Base-by-base conservation (phyloP, 176 grass and related monocot genomes). In the Puccinellia tenuiflora region DNA sequence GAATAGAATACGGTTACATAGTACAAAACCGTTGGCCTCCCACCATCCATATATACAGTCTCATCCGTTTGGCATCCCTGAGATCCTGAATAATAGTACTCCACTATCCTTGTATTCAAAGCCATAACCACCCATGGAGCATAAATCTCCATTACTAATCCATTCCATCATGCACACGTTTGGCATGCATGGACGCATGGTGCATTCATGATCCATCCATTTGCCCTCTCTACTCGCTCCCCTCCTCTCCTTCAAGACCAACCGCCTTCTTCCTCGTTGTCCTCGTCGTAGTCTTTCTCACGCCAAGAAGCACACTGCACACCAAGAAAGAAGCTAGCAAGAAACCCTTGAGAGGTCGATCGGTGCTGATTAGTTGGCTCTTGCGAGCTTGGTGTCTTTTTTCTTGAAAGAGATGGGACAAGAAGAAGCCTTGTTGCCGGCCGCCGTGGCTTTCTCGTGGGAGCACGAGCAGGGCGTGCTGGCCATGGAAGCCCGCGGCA, bases 401-500 rank as follows among this genome's bases (percentile, higher is more conserved):
- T 34, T 28, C 3, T 17, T 28, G 14, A 52, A 34, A 24, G 48
- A 29, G 73, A 90, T 90, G 88, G 73, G 78, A 7, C 83, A 90
- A 63, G 68, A 85, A 51, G 83, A 82, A 25, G 73, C 88, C 11
- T 46, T 14, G 47, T 2, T 20, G 17, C 76, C 68, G 68, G 46
- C 28, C 38, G 38, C 51, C 53, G 72, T 94, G 66, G 80, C 81
- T n/a, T 91, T 97, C 86, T 88, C 90, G 5, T 91, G 88, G 96
- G 96, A 98, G 82, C 65, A 85, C 31, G 81, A 72, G 63, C 77
- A 5, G 24, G 21, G 68, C 30, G 7, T 14, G 79, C 55, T 61
- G 5, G 88, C 85, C 9, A 37, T 93, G 57, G 18, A 47, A 75
- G 56, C 28, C 5, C 1, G 22, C 24, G 28, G 54, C 56, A 34